Percentiles rank a stretch among this genome's conserved stretches.
Conservation (phyloP, 257 asterid species). For the Osmanthus fragrans region DNA sequence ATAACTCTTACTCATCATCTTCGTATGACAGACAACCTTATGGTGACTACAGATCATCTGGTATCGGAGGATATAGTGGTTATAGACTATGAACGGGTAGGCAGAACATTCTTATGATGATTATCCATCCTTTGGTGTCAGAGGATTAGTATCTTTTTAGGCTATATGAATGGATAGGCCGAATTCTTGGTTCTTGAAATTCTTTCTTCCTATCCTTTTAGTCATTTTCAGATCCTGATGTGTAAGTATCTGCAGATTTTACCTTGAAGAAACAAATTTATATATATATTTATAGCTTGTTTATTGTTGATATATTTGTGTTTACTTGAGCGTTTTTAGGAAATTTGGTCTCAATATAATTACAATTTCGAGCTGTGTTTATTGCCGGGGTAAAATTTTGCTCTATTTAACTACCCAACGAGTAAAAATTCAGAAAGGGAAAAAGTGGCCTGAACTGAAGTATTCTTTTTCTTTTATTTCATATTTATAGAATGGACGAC, state of each 20-base stretch:
- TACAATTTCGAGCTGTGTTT: too few species aligned
- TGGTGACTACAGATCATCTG: background rate
- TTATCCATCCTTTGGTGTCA: conserved; percentile 58
- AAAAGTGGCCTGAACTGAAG: too few species aligned
- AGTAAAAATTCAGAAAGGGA: too few species aligned
- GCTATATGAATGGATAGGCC: conserved; percentile 31
- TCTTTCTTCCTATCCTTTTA: background rate
- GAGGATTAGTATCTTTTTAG: conserved; percentile 58
- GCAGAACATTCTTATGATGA: conserved; percentile 52
- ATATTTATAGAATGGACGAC: too few species aligned
- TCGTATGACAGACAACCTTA: conserved; percentile 22
- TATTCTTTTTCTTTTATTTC: too few species aligned
- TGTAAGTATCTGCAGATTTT: background rate
- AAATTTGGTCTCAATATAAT: too few species aligned
- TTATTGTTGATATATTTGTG: background rate
- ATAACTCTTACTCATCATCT: conserved; percentile 55
- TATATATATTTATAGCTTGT: background rate
- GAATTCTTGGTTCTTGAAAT: background rate
- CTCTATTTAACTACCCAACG: too few species aligned
- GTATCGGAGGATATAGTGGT: background rate
- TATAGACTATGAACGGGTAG: background rate
- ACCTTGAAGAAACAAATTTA: background rate
- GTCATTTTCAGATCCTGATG: background rate
- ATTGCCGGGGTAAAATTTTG: too few species aligned
- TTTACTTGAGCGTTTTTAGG: too few species aligned